Base-by-base conservation (phyloP, 2,329 filamentous ascomycete genomes). In the Pestalotiopsis sp. region DNA sequence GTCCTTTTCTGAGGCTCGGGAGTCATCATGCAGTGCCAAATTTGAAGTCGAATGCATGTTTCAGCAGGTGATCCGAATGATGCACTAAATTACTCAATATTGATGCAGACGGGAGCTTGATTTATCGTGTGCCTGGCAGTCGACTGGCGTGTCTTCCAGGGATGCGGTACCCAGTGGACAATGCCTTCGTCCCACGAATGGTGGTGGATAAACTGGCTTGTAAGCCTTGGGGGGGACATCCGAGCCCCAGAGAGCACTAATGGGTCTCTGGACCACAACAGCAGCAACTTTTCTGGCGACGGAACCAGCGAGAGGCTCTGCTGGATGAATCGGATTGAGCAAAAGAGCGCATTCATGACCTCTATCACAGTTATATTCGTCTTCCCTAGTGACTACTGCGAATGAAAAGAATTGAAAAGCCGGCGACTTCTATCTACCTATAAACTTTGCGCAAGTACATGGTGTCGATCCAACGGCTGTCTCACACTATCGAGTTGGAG, bases 21-120 rank as follows among this genome's bases (percentile, higher is more conserved):
- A 11, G 14, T 27, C 27, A 27, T 12, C 2, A 59, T 36, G 27
- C 23, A 27, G 23, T 59, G 20, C 31, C 59, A 62, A 39, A 36
- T 39, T 62, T 36, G n/a, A 17, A 39, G 25, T 62, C 17, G 59
- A 39, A 39, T 27, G 13, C 59, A 31, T 62, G 59, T 62, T 62
- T 62, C 59, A 62, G 59, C 31, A 36, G 25, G 17, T 62, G 27
- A 36, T 36, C 59, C 59, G 36, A 39, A 36, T 59, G 31, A 62
- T 62, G 59, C 59, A 36, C n/a, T 36, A 36, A 62, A 62, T 36
- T 62, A 38, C 25, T 36, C 14, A 14, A 38, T 11, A 14, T 41
- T 62, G 59, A 62, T 62, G 59, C 59, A 52, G 59, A 62, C 59
- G 59, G n/a, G 27, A 62, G n/a, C 59, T 62, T 36, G n/a, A 20